Evolutionary conservation across 108 stramenopile genomes (phyloP).

Genomic region (Cyclotella atomus): DNA sequence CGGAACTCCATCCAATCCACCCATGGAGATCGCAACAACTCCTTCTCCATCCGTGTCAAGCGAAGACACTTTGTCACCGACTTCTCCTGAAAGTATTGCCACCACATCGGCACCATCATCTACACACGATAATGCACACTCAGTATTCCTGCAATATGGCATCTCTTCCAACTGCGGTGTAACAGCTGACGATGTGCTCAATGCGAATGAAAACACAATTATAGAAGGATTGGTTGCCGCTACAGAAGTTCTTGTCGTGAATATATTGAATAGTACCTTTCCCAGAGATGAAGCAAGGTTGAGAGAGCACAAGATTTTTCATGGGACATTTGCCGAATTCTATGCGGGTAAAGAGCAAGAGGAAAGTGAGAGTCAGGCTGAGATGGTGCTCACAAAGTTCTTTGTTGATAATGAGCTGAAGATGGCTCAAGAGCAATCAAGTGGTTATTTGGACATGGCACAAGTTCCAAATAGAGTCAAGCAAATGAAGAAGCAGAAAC

Average conservation of each 20-base stretch:
- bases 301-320: constrained; percentile 7
- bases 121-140: background rate
- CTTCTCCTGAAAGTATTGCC: background rate
- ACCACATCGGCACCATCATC: background rate
- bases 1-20: background rate
- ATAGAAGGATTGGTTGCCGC: constrained; percentile 31
- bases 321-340: background rate
- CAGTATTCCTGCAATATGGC: background rate
- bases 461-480: background rate
- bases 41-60: background rate
- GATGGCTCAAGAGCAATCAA: background rate
- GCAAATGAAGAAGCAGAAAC: constrained; percentile 2
- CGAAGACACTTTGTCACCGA: background rate
- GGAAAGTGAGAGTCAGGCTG: background rate
- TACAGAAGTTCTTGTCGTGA: constrained; percentile 19
- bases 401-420: background rate
- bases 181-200: constrained; percentile 37
- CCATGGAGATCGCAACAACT: background rate
- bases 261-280: constrained; percentile 40
- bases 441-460: background rate
- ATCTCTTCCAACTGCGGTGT: constrained; percentile 49
- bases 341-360: background rate
- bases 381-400: background rate
- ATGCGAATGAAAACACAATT: constrained; percentile 31
- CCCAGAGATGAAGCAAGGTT: constrained; percentile 16